Evolutionary conservation across 2,329 filamentous ascomycete species (phyloP), one percentile per base, ranked within the genome.

Genomic region (Epichloe typhina): DNA sequence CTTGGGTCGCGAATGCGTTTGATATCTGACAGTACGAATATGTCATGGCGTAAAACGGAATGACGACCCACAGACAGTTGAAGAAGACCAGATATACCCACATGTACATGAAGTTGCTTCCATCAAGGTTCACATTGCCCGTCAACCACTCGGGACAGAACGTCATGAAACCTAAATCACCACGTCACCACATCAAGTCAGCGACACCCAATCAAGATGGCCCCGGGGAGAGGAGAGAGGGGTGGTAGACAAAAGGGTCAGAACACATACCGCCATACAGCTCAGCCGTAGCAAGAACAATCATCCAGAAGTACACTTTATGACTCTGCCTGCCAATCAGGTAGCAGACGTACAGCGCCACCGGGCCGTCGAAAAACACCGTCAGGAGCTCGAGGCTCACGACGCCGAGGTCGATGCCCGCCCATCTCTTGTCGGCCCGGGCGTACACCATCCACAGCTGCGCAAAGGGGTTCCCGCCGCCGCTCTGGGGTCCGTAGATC

Each of bases 81-180:
- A 85, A 84, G 65, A 84, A 84, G 56, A 82, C 70, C 15, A 85
- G 67, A 57, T 84, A 84, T 13, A 84, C 69, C 80, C 80, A 84
- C 55, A 75, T 67, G 59, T 82, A 82, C 79, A 85, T 82, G 58
- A 78, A 83, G 65, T 84, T 84, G 66, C 73, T 80, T 17, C 72
- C 72, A 62, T 84, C 78, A 53, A 85, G 74, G 60, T 82, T 83
- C 55, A 73, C 61, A 61, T 74, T 84, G 48, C 73, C 74, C 2
- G 73, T 77, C 12, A 85, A 67, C 82, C 82, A 85, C 65, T 85
- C 82, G 12, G 82, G 82, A 64, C 76, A 80, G 61, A 85, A 85
- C 0, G 82, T 85, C 77, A 85, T 84, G 67, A 81, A 85, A 17
- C 81, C 77, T 79, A 21, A 21, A 33, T 9, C 8, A 36, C 3